Percentiles rank a stretch among this genome's conserved stretches.
Evolutionary conservation across 306 rosid genomes (phyloP).

Genomic region (Citrullus mucosospermus): DNA sequence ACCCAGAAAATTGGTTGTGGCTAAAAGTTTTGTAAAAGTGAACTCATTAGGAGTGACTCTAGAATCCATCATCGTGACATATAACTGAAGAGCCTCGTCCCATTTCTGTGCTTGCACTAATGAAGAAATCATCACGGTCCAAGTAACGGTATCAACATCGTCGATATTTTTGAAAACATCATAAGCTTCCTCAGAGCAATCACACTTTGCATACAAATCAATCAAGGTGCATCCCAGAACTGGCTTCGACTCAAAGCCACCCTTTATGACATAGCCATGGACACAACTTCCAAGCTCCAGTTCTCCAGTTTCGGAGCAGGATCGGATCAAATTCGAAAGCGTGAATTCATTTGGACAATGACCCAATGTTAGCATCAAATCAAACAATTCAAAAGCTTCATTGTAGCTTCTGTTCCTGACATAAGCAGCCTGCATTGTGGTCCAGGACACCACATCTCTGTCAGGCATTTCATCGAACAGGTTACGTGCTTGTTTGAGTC

Average conservation of each 20-base stretch:
- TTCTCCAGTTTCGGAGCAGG: conserved; percentile 36
- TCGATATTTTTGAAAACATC: conserved; percentile 23
- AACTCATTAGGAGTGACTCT: conserved; percentile 42
- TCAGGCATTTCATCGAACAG: conserved; percentile 65
- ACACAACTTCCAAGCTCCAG: conserved; percentile 25
- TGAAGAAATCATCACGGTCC: conserved; percentile 60
- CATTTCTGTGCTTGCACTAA: conserved; percentile 33
- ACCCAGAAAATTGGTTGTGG: conserved; percentile 21
- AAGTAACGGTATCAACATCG: conserved; percentile 38
- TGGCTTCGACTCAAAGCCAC: conserved; percentile 34
- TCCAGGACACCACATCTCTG: conserved; percentile 62
- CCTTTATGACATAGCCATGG: conserved; percentile 43
- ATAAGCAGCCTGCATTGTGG: conserved; percentile 40
- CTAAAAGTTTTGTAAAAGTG: conserved; percentile 48
- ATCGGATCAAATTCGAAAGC: conserved; percentile 33
- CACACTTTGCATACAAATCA: conserved; percentile 41
- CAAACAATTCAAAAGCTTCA: conserved; percentile 41
- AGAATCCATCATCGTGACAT: conserved; percentile 29
- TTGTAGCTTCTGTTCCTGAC: conserved; percentile 23
- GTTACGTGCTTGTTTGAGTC: conserved; percentile 36
- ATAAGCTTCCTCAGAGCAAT: conserved; percentile 22
- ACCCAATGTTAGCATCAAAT: conserved; percentile 29
- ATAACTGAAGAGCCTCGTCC: conserved; percentile 31
- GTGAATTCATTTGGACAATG: conserved; percentile 46
- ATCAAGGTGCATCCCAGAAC: conserved; percentile 34